phyloP scores from a whole-genome alignment of 768 basidiomycete species.

The Paxillus involutus region DNA sequence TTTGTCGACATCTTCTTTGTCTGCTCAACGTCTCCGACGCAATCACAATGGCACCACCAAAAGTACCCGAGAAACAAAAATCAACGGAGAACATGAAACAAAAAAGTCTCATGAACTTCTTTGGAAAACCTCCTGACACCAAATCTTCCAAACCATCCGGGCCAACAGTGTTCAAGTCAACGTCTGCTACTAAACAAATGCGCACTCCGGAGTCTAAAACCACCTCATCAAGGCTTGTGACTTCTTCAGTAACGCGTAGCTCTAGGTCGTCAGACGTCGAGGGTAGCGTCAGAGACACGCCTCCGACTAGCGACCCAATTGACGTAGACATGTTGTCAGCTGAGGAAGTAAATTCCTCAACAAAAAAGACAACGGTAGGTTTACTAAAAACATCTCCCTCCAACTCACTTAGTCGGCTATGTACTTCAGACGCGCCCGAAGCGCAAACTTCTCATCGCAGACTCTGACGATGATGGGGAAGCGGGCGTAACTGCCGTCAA shows the following conservation, averaged over 20 bases:
- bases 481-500: background rate
- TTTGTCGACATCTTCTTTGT: background rate
- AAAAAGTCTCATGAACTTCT: constrained; percentile 73
- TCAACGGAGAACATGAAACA: constrained; percentile 56
- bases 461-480: constrained; percentile 67
- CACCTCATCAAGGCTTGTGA: constrained; percentile 25
- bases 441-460: constrained; percentile 66
- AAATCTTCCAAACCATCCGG: constrained; percentile 9
- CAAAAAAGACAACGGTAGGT: constrained; percentile 34
- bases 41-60: constrained; percentile 17
- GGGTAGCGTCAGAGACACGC: constrained; percentile 54
- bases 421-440: constrained; percentile 45
- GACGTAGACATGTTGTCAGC: constrained; percentile 72
- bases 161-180: constrained; percentile 8
- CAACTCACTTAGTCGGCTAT: background rate
- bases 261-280: constrained; percentile 48
- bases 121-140: constrained; percentile 38
- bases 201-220: constrained; percentile 41
- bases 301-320: constrained; percentile 76
- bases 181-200: constrained; percentile 29
- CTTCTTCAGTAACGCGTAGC: constrained; percentile 41
- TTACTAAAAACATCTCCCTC: background rate
- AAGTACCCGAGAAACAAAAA: constrained; percentile 34
- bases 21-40: constrained; percentile 2
- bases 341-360: constrained; percentile 42